Evolutionary conservation across 2,329 filamentous ascomycete species (phyloP), one percentile per base, ranked within the genome.

Genomic region (Graphilbum ipis-grandicollis): DNA sequence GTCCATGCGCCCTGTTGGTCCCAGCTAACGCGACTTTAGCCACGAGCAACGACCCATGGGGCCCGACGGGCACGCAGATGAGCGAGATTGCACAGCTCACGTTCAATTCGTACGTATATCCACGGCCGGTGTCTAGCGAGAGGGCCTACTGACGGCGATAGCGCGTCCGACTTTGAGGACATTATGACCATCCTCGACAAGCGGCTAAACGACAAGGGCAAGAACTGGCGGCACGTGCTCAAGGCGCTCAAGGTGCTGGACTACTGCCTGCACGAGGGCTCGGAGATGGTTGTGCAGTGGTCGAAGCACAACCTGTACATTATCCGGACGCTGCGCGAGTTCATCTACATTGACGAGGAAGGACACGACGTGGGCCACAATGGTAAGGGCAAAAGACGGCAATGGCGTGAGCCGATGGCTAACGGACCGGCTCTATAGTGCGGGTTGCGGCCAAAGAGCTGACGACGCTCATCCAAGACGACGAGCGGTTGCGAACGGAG

Each of bases 121-220:
- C 12, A 14, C 17, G 12, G 13, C 21, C 5, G 22, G 13, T 22
- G 10, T n/a, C 31, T 6, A 3, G 13, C 10, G 10, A 19, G 10
- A 33, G 8, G 36, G n/a, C n/a, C n/a, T n/a, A n/a, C 41, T 42
- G 26, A 41, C 35, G 5, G 42, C 26, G 26, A 17, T 45, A 93
- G 88, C 53, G 86, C 85, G 26, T 88, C 80, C 58, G 90, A 96
- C 56, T 98, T 98, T 63, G 93, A 93, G 63, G 88, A 98, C 56
- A 94, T 98, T 51, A 93, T 98, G 79, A 90, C 98, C 57, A 98
- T 98, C 84, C 68, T 98, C 47, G 90, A 98, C 61, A 96, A 96
- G 66, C 79, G 90, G 47, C 65, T 98, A 52, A 98, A 98, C 51
- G 90, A 98, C 59, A 96, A 98, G 60, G 90, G 90, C 53, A 98